Percentiles rank a stretch among this genome's conserved stretches.
These are phyloP conservation scores for Vanrija sp. DNA, from an alignment of 1,284 basidiomycete species.

Conservation along the genomic window DNA sequence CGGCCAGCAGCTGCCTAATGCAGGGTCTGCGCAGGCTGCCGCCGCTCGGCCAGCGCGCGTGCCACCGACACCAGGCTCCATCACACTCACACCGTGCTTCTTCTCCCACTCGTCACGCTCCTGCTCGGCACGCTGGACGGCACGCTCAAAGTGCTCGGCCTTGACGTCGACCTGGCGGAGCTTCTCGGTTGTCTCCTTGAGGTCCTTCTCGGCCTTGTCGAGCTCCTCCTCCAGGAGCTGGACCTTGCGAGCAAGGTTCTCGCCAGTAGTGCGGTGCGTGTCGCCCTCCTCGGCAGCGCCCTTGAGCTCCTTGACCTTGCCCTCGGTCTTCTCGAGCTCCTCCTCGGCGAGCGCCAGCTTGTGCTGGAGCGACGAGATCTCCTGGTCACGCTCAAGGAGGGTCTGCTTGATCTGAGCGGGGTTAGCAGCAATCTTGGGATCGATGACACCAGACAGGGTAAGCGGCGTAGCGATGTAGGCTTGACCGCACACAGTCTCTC, in stretches of 20 bases:
- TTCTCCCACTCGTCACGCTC: slow-evolving; percentile 92
- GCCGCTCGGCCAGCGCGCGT: background rate
- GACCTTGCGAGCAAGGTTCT: slow-evolving; percentile 78
- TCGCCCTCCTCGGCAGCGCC: slow-evolving; percentile 67
- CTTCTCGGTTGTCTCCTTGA: slow-evolving; percentile 97
- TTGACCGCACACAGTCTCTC: background rate
- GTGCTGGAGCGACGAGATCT: slow-evolving; percentile 77
- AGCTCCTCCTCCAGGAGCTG: slow-evolving; percentile 92
- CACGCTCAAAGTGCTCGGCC: slow-evolving; percentile 97
- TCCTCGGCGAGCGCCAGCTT: slow-evolving; percentile 66
- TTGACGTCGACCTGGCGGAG: slow-evolving; percentile 97
- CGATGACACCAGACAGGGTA: background rate
- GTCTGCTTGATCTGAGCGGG: slow-evolving; percentile 60
- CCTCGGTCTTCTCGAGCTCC: slow-evolving; percentile 74
- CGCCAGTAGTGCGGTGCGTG: slow-evolving; percentile 67
- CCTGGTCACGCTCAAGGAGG: slow-evolving; percentile 80
- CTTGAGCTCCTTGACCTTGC: slow-evolving; percentile 70
- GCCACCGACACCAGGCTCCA: background rate
- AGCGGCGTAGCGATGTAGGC: background rate
- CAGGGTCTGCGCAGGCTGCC: background rate
- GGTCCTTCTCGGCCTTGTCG: slow-evolving; percentile 91
- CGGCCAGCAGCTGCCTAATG: background rate
- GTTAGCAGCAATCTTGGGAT: background rate
- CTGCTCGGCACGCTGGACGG: slow-evolving; percentile 79
- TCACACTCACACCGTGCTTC: slow-evolving; percentile 74